Conservation (phyloP, 371 early-diverging fungal species). For the Rhizopus microsporus region DNA sequence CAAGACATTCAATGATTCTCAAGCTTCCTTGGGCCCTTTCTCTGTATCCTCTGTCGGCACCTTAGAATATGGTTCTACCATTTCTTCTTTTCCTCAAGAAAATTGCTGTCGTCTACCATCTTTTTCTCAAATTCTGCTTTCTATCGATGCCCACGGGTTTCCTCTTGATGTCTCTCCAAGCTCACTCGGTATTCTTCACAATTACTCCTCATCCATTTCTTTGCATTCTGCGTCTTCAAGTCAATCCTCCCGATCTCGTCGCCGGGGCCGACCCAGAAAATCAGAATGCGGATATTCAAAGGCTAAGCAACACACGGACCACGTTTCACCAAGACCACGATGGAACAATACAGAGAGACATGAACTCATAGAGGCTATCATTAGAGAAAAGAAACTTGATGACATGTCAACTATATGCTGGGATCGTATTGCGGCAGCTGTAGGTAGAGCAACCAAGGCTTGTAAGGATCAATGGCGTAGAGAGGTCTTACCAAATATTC, state of each 20-base stretch:
- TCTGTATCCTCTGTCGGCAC: too few species aligned
- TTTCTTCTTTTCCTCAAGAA: not conserved
- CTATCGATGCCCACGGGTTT: not conserved
- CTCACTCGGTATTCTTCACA: not conserved
- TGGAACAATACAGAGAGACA: constrained; percentile 38
- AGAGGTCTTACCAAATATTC: constrained; percentile 28
- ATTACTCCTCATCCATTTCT: constrained; percentile 1
- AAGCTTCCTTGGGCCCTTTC: not conserved
- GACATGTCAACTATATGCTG: constrained; percentile 44
- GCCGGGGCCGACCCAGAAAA: constrained; percentile 19
- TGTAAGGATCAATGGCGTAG: constrained; percentile 56
- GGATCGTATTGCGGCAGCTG: constrained; percentile 35
- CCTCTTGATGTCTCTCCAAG: not conserved
- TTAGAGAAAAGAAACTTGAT: constrained; percentile 37
- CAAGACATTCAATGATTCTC: not conserved
- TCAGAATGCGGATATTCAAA: not conserved
- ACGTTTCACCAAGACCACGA: constrained; percentile 25
- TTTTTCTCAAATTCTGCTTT: not conserved
- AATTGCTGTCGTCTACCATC: not conserved
- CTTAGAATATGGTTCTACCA: not conserved
- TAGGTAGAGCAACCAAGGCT: constrained; percentile 43
- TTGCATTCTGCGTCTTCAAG: not conserved
- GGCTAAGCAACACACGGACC: not conserved
- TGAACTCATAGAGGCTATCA: constrained; percentile 35
- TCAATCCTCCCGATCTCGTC: not conserved